phyloP scores from a whole-genome alignment of 139 green algal species.

The Mesotaenium endlicherianum region DNA sequence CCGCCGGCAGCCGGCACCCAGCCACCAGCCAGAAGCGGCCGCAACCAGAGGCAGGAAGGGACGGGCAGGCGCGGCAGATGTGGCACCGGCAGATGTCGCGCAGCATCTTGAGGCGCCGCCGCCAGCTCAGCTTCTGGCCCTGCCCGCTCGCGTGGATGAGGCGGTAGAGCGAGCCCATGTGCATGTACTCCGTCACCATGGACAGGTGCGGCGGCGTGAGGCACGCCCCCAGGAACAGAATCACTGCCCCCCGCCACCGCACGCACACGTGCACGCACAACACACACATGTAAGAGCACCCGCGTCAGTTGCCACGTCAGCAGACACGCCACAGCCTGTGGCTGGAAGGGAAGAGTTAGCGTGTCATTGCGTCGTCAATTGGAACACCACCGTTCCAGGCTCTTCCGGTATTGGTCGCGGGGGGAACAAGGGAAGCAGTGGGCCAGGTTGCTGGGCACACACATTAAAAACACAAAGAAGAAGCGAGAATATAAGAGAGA shows the following conservation, averaged over 20 bases:
- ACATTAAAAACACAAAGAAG: neutral
- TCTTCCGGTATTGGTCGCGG: neutral
- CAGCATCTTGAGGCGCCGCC: constrained; percentile 43
- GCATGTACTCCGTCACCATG: constrained; percentile 72
- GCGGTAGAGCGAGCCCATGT: constrained; percentile 65
- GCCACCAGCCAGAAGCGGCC: too few species aligned
- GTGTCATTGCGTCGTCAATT: too few species aligned
- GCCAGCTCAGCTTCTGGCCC: constrained; percentile 21
- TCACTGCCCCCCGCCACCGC: constrained; percentile 45
- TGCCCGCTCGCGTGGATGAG: constrained; percentile 64
- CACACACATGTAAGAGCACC: too few species aligned
- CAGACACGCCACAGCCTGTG: too few species aligned
- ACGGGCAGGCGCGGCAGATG: too few species aligned
- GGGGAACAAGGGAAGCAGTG: neutral
- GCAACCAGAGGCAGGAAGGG: too few species aligned
- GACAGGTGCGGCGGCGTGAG: constrained; percentile 59
- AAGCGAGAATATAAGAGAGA: neutral
- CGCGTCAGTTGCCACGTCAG: too few species aligned
- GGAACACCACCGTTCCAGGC: too few species aligned
- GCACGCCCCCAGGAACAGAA: constrained; percentile 69
- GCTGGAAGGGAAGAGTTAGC: too few species aligned
- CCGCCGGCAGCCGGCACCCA: too few species aligned
- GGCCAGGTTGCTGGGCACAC: neutral
- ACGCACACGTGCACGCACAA: neutral
- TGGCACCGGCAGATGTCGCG: constrained; percentile 34